Evolutionary conservation across 2,329 filamentous ascomycete genomes (phyloP).

Genomic region (Neofusicoccum laricinum): DNA sequence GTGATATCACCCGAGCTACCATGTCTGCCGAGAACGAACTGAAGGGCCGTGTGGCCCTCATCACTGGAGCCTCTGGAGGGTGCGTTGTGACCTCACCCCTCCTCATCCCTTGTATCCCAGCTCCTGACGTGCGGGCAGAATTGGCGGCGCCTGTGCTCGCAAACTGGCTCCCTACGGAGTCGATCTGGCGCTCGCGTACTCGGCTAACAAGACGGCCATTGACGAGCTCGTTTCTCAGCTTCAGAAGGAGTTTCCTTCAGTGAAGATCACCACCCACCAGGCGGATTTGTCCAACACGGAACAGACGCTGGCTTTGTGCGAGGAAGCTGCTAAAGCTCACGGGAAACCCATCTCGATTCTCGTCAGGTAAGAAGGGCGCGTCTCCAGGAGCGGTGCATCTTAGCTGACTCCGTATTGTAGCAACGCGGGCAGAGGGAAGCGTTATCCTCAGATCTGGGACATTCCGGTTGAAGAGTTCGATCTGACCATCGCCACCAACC

Average conservation of each 20-base stretch:
- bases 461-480: constrained; percentile 65
- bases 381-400: not conserved
- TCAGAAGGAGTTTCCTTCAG: constrained; percentile 25
- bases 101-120: not conserved
- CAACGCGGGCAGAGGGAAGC: constrained; percentile 65
- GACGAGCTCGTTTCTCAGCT: constrained; percentile 45
- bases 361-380: constrained; percentile 39
- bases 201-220: constrained; percentile 49
- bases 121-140: constrained; percentile 40
- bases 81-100: constrained; percentile 29
- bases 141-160: constrained; percentile 57
- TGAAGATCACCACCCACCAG: constrained; percentile 53
- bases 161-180: constrained; percentile 53
- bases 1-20: not conserved
- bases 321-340: constrained; percentile 54
- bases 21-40: constrained; percentile 36
- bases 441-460: constrained; percentile 52
- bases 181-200: constrained; percentile 60
- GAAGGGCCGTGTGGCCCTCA: constrained; percentile 53
- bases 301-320: constrained; percentile 54
- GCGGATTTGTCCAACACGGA: constrained; percentile 56
- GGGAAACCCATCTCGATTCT: constrained; percentile 60
- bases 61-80: constrained; percentile 63
- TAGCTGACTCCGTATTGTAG: not conserved
- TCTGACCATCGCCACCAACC: constrained; percentile 60